Conservation (phyloP, 495 filamentous ascomycete genomes). For the Tirmania nivea region DNA sequence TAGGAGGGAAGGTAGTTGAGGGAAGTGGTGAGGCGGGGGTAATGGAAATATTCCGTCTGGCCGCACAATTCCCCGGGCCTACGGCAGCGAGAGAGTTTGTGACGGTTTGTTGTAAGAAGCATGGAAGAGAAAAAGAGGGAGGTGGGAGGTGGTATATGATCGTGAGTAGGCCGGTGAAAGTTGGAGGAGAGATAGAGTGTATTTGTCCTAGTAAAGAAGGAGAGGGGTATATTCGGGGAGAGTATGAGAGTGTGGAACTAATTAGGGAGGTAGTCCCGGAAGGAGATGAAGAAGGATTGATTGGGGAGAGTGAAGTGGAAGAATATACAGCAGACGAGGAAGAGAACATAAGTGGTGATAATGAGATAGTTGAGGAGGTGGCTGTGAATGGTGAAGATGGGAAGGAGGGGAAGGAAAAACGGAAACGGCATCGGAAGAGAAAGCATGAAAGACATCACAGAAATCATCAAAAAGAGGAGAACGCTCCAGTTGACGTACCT, state of each 20-base stretch:
- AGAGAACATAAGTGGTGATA: conserved; percentile 18
- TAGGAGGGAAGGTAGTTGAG: conserved; percentile 32
- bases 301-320: conserved; percentile 5
- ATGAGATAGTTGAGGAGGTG: background rate
- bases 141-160: conserved; percentile 49
- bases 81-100: conserved; percentile 78
- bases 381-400: conserved; percentile 6
- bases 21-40: background rate
- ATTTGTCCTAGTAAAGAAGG: conserved; percentile 24
- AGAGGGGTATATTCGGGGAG: conserved; percentile 52
- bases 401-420: conserved; percentile 21
- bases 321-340: conserved; percentile 14
- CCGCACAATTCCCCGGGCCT: conserved; percentile 75
- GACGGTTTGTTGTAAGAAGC: conserved; percentile 38
- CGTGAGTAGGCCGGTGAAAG: conserved; percentile 54
- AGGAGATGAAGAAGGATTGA: conserved; percentile 11
- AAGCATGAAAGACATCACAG: no score
- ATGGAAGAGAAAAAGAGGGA: conserved; percentile 4
- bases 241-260: conserved; percentile 82
- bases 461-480: background rate
- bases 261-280: conserved; percentile 55
- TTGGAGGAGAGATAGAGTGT: conserved; percentile 38
- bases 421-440: conserved; percentile 24
- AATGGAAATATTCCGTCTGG: conserved; percentile 50
- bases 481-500: background rate